A percentile compares a stretch with the other conserved stretches of the same genome.
Evolutionary conservation across 1,284 basidiomycete species (phyloP).

Genomic region (Grifola frondosa): DNA sequence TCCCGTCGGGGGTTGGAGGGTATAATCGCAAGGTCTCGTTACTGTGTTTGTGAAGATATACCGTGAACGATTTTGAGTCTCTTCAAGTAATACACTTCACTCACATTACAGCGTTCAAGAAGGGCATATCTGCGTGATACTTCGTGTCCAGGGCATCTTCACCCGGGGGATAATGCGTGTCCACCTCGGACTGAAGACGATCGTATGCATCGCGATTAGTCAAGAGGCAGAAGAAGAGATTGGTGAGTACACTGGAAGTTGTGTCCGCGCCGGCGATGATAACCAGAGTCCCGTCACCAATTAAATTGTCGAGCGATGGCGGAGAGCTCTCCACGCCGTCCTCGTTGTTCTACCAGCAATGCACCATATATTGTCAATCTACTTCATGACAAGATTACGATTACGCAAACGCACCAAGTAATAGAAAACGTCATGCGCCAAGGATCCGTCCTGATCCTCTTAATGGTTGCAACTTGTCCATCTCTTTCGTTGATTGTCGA

Average conservation of each 20-base stretch:
- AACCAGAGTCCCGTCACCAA: conserved; percentile 16
- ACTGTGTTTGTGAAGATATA: conserved; percentile 33
- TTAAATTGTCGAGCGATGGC: conserved; percentile 9
- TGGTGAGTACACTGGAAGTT: conserved; percentile 21
- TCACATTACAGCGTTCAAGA: conserved; percentile 32
- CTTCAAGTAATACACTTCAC: conserved; percentile 3
- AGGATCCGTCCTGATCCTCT: conserved; percentile 10
- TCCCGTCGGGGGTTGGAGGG: conserved; percentile 50
- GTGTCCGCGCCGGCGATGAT: conserved; percentile 35
- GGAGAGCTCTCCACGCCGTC: conserved; percentile 10
- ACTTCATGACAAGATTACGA: not conserved
- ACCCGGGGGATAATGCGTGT: conserved; percentile 24
- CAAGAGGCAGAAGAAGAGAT: conserved; percentile 23
- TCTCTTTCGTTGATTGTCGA: conserved; percentile 5
- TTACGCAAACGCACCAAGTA: conserved; percentile 12
- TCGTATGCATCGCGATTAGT: conserved; percentile 14
- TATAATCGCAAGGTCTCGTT: conserved; percentile 58
- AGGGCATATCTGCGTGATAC: conserved; percentile 26
- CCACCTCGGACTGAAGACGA: conserved; percentile 29
- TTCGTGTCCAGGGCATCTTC: conserved; percentile 25
- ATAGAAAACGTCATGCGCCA: conserved; percentile 22
- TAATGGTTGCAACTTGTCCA: conserved; percentile 5
- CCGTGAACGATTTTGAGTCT: not conserved
- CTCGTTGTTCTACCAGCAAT: conserved; percentile 18
- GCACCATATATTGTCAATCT: not conserved